A percentile compares a stretch with the other conserved stretches of the same genome.
Conservation (phyloP, 495 filamentous ascomycete genomes). For the Geoglossum glabrum region DNA sequence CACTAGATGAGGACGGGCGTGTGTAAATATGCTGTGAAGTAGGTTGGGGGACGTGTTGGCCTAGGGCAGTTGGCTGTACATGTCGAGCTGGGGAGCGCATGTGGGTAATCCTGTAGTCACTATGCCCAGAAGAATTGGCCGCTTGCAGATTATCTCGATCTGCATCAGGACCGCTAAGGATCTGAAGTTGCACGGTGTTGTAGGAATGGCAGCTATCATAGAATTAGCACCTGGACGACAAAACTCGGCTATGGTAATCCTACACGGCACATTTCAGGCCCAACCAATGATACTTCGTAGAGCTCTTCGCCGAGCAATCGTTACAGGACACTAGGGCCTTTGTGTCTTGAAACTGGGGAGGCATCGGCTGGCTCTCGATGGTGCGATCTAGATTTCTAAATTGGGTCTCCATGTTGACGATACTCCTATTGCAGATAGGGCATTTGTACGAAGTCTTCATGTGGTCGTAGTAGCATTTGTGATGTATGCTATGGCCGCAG, state of each 20-base stretch:
- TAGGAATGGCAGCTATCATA: conserved; percentile 49
- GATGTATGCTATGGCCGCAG: conserved; percentile 92
- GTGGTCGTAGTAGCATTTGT: conserved; percentile 64
- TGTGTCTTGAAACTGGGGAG: conserved; percentile 55
- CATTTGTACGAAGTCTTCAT: conserved; percentile 81
- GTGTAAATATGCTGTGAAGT: neutral
- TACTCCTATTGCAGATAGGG: conserved; percentile 81
- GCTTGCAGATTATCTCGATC: conserved; percentile 12
- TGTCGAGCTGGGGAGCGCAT: neutral
- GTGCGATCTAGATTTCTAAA: conserved; percentile 75
- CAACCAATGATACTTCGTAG: conserved; percentile 82
- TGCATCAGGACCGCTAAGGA: conserved; percentile 27
- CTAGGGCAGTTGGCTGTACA: neutral
- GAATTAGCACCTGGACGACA: neutral
- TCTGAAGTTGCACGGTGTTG: conserved; percentile 57
- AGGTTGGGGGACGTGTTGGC: neutral
- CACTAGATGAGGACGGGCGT: neutral
- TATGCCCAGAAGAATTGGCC: neutral
- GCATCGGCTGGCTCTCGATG: conserved; percentile 85
- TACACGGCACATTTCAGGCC: conserved; percentile 72
- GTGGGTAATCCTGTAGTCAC: neutral
- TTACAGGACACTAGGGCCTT: conserved; percentile 77
- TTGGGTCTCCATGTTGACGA: conserved; percentile 90
- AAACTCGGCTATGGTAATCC: conserved; percentile 8
- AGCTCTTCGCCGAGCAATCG: conserved; percentile 74